Base-by-base conservation (phyloP, 352 stramenopile species). In the Globisporangium rhizosaccharum region DNA sequence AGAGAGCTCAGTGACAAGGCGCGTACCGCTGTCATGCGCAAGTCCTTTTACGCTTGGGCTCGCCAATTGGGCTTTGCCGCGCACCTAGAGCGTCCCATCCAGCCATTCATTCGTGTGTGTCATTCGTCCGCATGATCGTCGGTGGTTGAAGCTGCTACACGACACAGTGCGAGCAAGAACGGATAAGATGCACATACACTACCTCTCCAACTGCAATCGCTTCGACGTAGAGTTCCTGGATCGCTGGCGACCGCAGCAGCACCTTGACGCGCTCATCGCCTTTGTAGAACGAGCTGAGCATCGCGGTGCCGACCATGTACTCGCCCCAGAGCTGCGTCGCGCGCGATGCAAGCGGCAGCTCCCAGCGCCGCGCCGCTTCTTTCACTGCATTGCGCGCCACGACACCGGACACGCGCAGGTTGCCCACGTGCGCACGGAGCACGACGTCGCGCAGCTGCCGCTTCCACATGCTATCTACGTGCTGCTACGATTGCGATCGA, bases 241-340 rank as follows among this genome's bases (percentile, higher is more conserved):
- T 79, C 56, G 70, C 66, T n/a, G 72, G 68, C 51, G 79, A 83
- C 28, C 74, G 83, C 42, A 94, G 67, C 52, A 75, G 70, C 71
- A 87, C 61, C 59, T 92, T 90, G 59, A 95, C 70, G 51, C 85
- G 85, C 68, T 95, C 85, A 58, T 95, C 82, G 57, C 82, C 80
- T 61, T 95, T 95, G 63, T 82, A 93, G 63, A 95, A 91, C 6
- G 85, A 84, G 68, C 82, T 88, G n/a, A 93, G 64, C 85, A 95
- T 95, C 53, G 70, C 70, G 12, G 79, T 88, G 48, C 83, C 85
- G 7, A 72, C 81, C 85, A 95, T 95, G 69, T 95, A 95, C 64
- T 95, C 83, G n/a, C 69, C 81, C 85, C 85, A 95, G 41, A 91
- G 56, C 28, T 75, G 83, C 44, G 74, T 84, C 11, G 79, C 59